A percentile compares a stretch with the other conserved stretches of the same genome.
These are phyloP conservation scores for Penicillium samsonianum DNA, from an alignment of 495 filamentous ascomycete species.

Conservation along the genomic window DNA sequence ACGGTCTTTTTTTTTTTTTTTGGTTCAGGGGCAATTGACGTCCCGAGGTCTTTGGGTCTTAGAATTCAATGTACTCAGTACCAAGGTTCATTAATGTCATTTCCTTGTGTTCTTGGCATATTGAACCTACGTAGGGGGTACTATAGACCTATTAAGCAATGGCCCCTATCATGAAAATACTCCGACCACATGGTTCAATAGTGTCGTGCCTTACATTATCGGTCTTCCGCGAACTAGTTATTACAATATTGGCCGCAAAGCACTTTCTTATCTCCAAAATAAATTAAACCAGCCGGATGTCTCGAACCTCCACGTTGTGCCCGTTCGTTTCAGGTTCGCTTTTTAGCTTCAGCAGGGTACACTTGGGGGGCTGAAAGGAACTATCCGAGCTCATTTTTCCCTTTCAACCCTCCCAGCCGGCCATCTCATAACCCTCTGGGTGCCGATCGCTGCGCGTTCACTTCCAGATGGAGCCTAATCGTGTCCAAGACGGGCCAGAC, in stretches of 20 bases:
- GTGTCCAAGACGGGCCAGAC: constrained; percentile 14
- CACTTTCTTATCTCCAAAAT: background rate
- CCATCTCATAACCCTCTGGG: background rate
- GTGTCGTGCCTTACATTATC: background rate
- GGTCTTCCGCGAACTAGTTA: no score
- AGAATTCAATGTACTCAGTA: background rate
- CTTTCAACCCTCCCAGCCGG: background rate
- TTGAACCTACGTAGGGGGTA: background rate
- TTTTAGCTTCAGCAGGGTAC: constrained; percentile 6
- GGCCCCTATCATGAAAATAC: background rate
- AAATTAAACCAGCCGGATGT: background rate
- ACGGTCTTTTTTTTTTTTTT: background rate
- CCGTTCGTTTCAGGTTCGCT: constrained; percentile 20
- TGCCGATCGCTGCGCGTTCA: constrained; percentile 17
- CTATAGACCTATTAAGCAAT: background rate
- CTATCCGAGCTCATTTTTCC: background rate
- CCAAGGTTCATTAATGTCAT: background rate
- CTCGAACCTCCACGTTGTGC: background rate
- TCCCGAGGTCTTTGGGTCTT: no score
- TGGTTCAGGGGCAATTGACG: constrained; percentile 1
- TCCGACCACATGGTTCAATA: constrained; percentile 15
- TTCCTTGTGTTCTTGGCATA: background rate
- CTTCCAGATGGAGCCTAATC: constrained; percentile 11
- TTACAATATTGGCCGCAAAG: no score
- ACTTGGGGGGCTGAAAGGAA: background rate